A percentile compares a stretch with the other conserved stretches of the same genome.
Evolutionary conservation across 1,284 basidiomycete genomes (phyloP).

Genomic region (Leucoagaricus sp.): DNA sequence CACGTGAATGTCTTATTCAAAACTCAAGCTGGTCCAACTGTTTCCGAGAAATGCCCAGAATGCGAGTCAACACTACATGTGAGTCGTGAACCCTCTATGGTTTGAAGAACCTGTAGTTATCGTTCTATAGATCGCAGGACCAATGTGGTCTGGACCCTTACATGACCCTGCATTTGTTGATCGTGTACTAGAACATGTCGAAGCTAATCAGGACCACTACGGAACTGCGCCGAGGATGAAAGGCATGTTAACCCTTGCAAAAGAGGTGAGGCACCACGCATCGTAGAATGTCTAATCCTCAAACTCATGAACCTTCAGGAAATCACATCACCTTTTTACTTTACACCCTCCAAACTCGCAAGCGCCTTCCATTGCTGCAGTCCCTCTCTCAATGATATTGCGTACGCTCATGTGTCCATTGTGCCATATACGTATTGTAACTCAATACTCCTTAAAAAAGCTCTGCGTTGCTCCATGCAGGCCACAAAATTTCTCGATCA

Average conservation of each 20-base stretch:
- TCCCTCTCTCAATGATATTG: conserved; percentile 74
- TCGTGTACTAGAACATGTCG: conserved; percentile 77
- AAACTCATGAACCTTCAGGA: conserved; percentile 53
- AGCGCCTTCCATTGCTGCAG: conserved; percentile 82
- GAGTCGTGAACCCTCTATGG: conserved; percentile 25
- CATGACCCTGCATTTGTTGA: conserved; percentile 80
- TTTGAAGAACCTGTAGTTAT: neutral
- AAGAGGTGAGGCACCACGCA: conserved; percentile 58
- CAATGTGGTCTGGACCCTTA: conserved; percentile 94
- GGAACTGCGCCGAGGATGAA: conserved; percentile 86
- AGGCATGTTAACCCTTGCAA: conserved; percentile 92
- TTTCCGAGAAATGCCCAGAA: conserved; percentile 73
- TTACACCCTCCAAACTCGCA: conserved; percentile 83
- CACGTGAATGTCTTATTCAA: conserved; percentile 67
- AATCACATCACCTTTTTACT: conserved; percentile 84
- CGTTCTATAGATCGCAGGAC: conserved; percentile 73
- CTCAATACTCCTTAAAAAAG: conserved; percentile 28
- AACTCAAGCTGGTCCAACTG: conserved; percentile 72
- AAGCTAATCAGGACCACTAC: conserved; percentile 63
- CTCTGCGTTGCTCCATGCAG: conserved; percentile 87
- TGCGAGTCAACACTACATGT: conserved; percentile 82
- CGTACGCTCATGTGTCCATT: conserved; percentile 48
- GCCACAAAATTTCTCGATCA: conserved; percentile 84
- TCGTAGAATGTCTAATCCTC: neutral
- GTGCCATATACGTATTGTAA: neutral